Evolutionary conservation across 495 filamentous ascomycete species (phyloP).

Genomic region (Podospora pseudopauciseta): DNA sequence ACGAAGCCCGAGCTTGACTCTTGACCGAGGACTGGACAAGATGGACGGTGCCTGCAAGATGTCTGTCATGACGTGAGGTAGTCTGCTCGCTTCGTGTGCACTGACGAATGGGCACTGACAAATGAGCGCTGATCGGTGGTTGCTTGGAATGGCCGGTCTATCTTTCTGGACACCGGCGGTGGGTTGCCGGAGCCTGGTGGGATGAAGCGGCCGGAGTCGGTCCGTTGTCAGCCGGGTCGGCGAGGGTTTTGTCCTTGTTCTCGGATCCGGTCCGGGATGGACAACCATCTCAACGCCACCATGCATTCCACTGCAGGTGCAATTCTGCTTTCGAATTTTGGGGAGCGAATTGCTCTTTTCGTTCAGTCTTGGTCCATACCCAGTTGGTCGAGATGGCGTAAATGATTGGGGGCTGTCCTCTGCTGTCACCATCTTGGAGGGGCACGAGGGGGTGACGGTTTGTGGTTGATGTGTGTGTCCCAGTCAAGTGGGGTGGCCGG

Average conservation of each 20-base stretch:
- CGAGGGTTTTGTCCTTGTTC: not conserved
- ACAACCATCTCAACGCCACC: not conserved
- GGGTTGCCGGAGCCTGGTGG: not conserved
- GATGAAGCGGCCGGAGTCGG: not conserved
- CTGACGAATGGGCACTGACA: not conserved
- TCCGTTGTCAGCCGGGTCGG: not conserved
- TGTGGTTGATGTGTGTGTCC: not conserved
- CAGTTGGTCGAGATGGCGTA: slow-evolving; percentile 1
- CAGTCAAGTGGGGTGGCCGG: not conserved
- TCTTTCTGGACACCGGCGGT: slow-evolving; percentile 1
- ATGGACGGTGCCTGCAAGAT: not conserved
- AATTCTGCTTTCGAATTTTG: not conserved
- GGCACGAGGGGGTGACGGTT: no score
- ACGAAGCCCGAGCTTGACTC: not conserved
- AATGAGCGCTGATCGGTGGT: not conserved
- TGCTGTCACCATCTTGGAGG: not conserved
- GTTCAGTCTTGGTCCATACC: not conserved
- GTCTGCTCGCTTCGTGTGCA: not conserved
- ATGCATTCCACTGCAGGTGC: not conserved
- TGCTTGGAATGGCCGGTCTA: not conserved
- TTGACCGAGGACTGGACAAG: not conserved
- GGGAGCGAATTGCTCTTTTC: not conserved
- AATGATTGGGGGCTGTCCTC: not conserved
- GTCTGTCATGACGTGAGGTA: not conserved
- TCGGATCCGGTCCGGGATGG: not conserved